A percentile compares a stretch with the other conserved stretches of the same genome.
Conservation (phyloP, 164 flowering plant species). For the Stephania japonica region DNA sequence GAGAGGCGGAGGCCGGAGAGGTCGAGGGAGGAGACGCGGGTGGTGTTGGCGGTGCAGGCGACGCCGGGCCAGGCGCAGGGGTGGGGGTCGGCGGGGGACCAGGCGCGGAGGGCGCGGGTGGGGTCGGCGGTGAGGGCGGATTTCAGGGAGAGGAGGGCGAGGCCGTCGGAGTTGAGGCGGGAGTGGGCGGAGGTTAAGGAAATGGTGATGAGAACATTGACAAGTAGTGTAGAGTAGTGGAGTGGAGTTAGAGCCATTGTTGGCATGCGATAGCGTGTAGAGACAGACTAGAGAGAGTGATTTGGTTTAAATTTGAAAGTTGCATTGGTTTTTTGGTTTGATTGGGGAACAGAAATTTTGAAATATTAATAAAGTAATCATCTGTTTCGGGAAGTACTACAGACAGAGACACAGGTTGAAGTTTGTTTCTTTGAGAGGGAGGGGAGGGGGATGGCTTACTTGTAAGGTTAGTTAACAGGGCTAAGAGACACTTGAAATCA, state of each 20-base stretch:
- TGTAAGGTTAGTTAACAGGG: no score
- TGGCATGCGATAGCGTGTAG: slow-evolving; percentile 8
- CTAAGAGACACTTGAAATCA: no score
- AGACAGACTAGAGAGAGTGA: slow-evolving; percentile 9
- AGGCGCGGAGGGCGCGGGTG: slow-evolving; percentile 33
- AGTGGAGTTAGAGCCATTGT: not conserved
- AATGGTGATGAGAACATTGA: not conserved
- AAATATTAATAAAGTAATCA: not conserved
- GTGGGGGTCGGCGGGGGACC: slow-evolving; percentile 54
- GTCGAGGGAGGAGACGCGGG: slow-evolving; percentile 43
- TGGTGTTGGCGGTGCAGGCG: slow-evolving; percentile 28
- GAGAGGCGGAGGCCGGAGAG: slow-evolving; percentile 46
- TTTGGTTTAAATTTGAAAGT: not conserved
- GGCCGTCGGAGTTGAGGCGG: slow-evolving; percentile 67
- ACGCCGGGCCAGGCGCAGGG: slow-evolving; percentile 84
- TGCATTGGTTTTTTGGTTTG: not conserved
- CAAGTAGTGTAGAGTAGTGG: not conserved
- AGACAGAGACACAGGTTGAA: not conserved
- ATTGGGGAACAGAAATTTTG: not conserved
- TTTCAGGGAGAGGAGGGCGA: slow-evolving; percentile 86
- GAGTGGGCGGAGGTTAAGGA: slow-evolving; percentile 11
- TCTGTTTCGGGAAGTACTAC: not conserved
- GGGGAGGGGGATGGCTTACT: no score
- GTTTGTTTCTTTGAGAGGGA: not conserved
- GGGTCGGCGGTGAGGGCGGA: slow-evolving; percentile 74